Base-by-base conservation (phyloP, 495 filamentous ascomycete genomes). In the Podospora fimiseda region DNA sequence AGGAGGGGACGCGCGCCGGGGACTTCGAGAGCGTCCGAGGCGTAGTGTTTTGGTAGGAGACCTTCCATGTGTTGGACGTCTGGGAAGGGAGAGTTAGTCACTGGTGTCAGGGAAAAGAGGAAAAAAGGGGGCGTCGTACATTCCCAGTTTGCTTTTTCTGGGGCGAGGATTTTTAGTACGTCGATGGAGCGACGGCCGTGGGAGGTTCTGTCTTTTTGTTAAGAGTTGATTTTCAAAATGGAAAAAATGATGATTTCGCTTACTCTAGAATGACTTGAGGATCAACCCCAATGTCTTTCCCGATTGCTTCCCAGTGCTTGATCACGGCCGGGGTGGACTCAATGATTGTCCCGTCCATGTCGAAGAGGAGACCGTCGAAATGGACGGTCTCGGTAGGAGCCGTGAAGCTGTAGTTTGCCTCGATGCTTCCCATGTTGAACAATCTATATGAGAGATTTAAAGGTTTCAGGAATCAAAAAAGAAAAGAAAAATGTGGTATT, bases 171-270 rank as follows among this genome's bases (percentile, higher is more conserved):
- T 60, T 77, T 77, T 51, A 95, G 74, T 8, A 83, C 79, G 65
- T 96, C 90, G 53, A 96, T 92, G 60, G 80, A 86, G 51, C 92
- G 74, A 22, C 91, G 81, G 43, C 92, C 92, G 66, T 97, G 92
- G 0, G 89, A 95, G 3, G 89, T 92, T 53, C 62, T 65, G 16
- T 11, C 3, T 11, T n/a, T 14, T 11, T 2, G 3, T 41, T 0
- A 20, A 22, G 7, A 4, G 44, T 3, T 40, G 39, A 33, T 15
- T 16, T 24, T 16, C 30, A 43, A 27, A 16, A 19, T 36, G 11
- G 27, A 13, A 20, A 39, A 11, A 1, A 14, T 6, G 44, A 11
- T 9, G 4, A 4, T 3, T 1, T 2, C 4, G 53, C 64, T 52
- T 15, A 62, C 64, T 87, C 80, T 9, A 96, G 76, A 56, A 96